These are phyloP conservation scores for Colletotrichum liaoningense DNA, from an alignment of 2,329 filamentous ascomycete species.

Conservation along the genomic window DNA sequence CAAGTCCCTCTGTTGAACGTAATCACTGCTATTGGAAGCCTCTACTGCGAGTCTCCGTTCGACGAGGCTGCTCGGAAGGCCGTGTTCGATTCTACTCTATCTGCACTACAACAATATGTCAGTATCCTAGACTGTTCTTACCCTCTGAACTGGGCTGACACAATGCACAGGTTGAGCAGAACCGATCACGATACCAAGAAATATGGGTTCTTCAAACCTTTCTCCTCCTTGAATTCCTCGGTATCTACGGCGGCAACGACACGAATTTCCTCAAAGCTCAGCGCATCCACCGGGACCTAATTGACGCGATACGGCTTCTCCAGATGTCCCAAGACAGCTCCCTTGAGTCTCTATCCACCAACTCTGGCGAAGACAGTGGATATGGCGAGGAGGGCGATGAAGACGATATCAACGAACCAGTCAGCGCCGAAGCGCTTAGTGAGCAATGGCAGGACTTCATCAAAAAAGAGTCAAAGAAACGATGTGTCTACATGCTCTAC, in stretches of 20 bases:
- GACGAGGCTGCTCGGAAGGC: conserved; percentile 13
- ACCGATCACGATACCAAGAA: conserved; percentile 23
- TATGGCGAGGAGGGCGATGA: conserved; percentile 13
- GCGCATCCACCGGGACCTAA: conserved; percentile 19
- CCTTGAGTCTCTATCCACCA: conserved; percentile 7
- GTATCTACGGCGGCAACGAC: conserved; percentile 23
- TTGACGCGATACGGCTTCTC: conserved; percentile 18
- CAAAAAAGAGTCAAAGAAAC: conserved; percentile 12
- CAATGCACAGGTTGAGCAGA: conserved; percentile 5
- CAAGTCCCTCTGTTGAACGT: conserved; percentile 20
- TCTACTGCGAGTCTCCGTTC: conserved; percentile 14
- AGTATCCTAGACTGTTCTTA: neutral
- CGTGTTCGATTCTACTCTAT: conserved; percentile 15
- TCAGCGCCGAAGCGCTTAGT: conserved; percentile 1
- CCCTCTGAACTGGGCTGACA: neutral
- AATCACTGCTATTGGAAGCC: conserved; percentile 20
- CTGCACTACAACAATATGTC: conserved; percentile 20
- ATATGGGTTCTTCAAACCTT: conserved; percentile 25
- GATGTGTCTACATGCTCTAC: conserved; percentile 26
- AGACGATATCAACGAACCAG: conserved; percentile 10
- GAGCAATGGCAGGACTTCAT: conserved; percentile 20
- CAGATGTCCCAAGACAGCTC: conserved; percentile 25
- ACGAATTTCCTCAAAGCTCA: conserved; percentile 22
- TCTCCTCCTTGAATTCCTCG: conserved; percentile 20
- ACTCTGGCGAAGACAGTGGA: conserved; percentile 15